Evolutionary conservation across 2,329 filamentous ascomycete species (phyloP), one percentile per base, ranked within the genome.

Genomic region (Cladosporium velox): DNA sequence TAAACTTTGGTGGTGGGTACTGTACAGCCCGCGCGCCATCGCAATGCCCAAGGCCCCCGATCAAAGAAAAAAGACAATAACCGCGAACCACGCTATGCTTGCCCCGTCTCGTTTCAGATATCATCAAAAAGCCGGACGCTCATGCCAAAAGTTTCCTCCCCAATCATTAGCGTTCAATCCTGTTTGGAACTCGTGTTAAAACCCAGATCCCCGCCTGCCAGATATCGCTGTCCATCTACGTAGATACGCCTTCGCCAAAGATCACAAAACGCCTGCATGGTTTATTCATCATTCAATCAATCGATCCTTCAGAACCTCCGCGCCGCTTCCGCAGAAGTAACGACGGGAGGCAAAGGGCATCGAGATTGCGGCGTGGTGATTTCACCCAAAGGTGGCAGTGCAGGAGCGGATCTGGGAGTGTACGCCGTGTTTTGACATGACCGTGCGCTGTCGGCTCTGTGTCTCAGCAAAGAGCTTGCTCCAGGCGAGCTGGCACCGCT

Each of bases 391-490:
- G 74, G 72, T 18, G 74, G 74, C 14, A 66, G 28, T 10, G 64
- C 35, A 18, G 75, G 67, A 21, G 72, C 67, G 49, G 67, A 66
- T 59, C 72, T 35, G 11, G 54, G 64, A 52, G 55, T 71, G 41
- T 30, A 60, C 14, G 66, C 64, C 14, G 65, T 51, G 18, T 66
- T 63, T 8, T 72, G 69, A 12, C 74, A 69, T 6, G 72, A 73
- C 24, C 74, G 70, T 21, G 74, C 75, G 64, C 73, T 75, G 67
- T 77, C 75, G 11, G 74, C 74, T 51, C 75, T 65, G 21, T 68
- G 71, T 60, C 75, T 67, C 34, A 72, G 59, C n/a, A 69, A 59
- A 8, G 68, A 55, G 18, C 64, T 60, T 6, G 66, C 67, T 59
- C 64, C 65, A 2, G 72, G 72, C 12, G 72, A 71, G 32, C 69